Conservation (phyloP, 768 basidiomycete genomes). For the Leccinum broughii region DNA sequence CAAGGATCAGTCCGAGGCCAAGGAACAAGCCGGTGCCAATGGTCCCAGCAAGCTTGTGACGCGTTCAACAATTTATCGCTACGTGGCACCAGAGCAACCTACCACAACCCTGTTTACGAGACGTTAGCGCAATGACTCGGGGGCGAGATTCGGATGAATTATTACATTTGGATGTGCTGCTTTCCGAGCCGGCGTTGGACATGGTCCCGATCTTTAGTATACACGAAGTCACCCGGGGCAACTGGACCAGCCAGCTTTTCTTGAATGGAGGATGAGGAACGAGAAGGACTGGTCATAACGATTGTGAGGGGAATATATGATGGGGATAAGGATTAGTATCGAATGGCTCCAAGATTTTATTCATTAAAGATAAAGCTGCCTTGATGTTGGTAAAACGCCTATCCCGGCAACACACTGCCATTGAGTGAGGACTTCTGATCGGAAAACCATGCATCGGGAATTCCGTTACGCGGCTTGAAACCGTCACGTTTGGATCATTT, state of each 20-base stretch:
- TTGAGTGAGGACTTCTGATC: background rate
- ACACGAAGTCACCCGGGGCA: conserved; percentile 14
- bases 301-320: background rate
- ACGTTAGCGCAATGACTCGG: background rate
- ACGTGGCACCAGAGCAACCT: conserved; percentile 2
- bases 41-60: conserved; percentile 28
- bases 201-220: conserved; percentile 16
- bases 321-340: background rate
- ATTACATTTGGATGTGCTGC: conserved; percentile 25
- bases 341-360: background rate
- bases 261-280: background rate
- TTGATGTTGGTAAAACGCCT: background rate
- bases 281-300: background rate
- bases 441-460: background rate
- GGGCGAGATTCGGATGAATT: background rate
- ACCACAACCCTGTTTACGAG: conserved; percentile 22
- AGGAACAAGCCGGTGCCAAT: conserved; percentile 35
- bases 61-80: background rate
- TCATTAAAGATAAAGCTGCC: background rate
- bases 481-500: background rate
- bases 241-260: conserved; percentile 2
- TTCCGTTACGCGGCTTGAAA: background rate
- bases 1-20: conserved; percentile 31
- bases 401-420: background rate
- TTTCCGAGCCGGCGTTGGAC: conserved; percentile 23